phyloP scores from a whole-genome alignment of 805 yeast genomes.

The Helenozyma rhizophorensis region DNA sequence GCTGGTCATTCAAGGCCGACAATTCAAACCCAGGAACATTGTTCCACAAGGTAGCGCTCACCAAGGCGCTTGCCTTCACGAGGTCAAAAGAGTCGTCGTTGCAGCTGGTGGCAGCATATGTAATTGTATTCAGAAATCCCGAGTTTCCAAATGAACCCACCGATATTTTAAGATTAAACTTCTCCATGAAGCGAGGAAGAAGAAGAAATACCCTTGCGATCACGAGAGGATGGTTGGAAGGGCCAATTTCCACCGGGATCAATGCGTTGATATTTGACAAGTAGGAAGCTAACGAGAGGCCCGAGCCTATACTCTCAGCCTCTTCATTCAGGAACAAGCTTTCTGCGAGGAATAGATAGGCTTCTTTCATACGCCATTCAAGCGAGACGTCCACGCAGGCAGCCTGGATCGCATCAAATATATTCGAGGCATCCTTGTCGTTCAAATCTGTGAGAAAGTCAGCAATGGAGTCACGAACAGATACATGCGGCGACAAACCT shows the following conservation, averaged over 20 bases:
- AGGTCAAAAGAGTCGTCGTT: conserved; percentile 8
- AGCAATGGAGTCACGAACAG: conserved; percentile 57
- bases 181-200: conserved; percentile 55
- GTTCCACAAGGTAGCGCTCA: conserved; percentile 50
- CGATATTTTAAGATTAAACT: conserved; percentile 37
- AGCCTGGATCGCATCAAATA: conserved; percentile 4
- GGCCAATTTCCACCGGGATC: not conserved
- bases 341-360: conserved; percentile 37
- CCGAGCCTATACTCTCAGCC: conserved; percentile 12
- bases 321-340: conserved; percentile 42
- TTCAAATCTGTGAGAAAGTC: conserved; percentile 53
- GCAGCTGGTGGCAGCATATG: not conserved
- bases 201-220: conserved; percentile 46
- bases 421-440: conserved; percentile 30
- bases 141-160: conserved; percentile 28
- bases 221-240: conserved; percentile 31
- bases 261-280: conserved; percentile 5
- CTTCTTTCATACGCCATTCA: conserved; percentile 34
- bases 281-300: conserved; percentile 11
- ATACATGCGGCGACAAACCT: conserved; percentile 50
- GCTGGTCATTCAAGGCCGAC: conserved; percentile 14
- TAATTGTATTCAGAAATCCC: conserved; percentile 14
- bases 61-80: conserved; percentile 35
- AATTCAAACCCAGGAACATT: conserved; percentile 14
- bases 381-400: not conserved